A percentile compares a stretch with the other conserved stretches of the same genome.
Conservation (phyloP, 192 early-diverging fungal species). For the Helicostylum pulchrum region DNA sequence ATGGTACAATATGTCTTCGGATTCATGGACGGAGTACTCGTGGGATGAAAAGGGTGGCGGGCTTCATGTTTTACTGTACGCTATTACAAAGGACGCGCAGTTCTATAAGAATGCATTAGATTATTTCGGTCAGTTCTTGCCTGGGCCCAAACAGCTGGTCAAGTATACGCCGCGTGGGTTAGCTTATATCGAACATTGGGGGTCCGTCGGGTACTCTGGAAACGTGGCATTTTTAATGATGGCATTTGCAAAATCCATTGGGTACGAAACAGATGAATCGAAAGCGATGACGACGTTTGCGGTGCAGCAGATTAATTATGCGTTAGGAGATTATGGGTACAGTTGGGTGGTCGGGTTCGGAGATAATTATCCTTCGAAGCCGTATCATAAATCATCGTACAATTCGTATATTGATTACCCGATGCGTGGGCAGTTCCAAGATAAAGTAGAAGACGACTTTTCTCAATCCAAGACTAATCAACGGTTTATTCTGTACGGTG, state of each 20-base stretch:
- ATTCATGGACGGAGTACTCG: constrained; percentile 34
- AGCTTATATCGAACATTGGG: constrained; percentile 45
- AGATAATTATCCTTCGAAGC: constrained; percentile 42
- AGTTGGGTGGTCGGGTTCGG: constrained; percentile 55
- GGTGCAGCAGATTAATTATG: constrained; percentile 53
- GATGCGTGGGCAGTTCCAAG: constrained; percentile 44
- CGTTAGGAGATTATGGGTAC: constrained; percentile 49
- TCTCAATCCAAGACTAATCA: constrained; percentile 37
- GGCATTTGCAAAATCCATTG: constrained; percentile 36
- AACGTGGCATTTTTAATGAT: constrained; percentile 46
- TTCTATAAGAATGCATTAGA: constrained; percentile 36
- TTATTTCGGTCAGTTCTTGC: constrained; percentile 35
- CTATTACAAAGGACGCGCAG: constrained; percentile 35
- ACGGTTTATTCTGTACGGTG: constrained; percentile 53
- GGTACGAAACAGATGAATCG: constrained; percentile 17
- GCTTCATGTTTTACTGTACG: constrained; percentile 41
- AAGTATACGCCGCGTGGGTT: constrained; percentile 50
- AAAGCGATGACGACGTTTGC: constrained; percentile 35
- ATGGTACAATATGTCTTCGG: constrained; percentile 24
- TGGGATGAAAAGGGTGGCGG: constrained; percentile 55
- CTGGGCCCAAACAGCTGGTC: constrained; percentile 32
- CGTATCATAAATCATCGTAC: constrained; percentile 54
- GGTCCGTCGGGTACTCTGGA: constrained; percentile 47
- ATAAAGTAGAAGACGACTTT: constrained; percentile 46
- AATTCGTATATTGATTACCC: constrained; percentile 55